Base-by-base conservation (phyloP, 73 alveolate genomes). In the Paraurostyla sp. region DNA sequence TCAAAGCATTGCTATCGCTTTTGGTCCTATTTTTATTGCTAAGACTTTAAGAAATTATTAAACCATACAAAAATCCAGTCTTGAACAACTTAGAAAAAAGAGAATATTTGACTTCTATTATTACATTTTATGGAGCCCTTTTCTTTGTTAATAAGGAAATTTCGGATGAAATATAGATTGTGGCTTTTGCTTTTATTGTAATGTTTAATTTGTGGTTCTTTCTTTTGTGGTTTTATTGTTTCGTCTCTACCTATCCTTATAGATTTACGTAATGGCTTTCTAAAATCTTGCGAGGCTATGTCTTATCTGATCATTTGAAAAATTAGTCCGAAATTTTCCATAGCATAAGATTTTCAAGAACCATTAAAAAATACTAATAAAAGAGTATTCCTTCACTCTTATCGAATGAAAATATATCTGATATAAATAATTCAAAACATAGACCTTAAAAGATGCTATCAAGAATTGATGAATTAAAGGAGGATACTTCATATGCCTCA, bases 81-180 rank as follows among this genome's bases (percentile, higher is more conserved):
- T 6, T 73, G 0, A 73, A 73, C 32, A 40, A 2, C 20, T 45
- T 73, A n/a, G 86, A 73, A 29, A 3, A 73, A 43, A 41, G 71
- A 45, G 86, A 73, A 45, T 18, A 18, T 11, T 3, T 73, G 22
- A 7, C 80, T 30, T 16, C 59, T 4, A 20, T 51, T 6, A 6
- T 56, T 3, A 51, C 71, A 11, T 78, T 78, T 54, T 78, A 33
- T 78, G 89, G 75, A 2, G 73, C 80, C 7, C 36, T 78, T 11
- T 78, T 43, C 43, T 78, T 78, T 35, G 65, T 73, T 22, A 73
- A 73, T 46, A 9, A 40, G 20, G 71, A 73, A 25, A 49, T 73
- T 3, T 43, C 71, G 1, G 71, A 73, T 23, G 58, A 18, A 7
- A 32, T 73, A 23, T 41, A 41, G 27, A 1, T 45, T 25, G 3